phyloP scores from a whole-genome alignment of 371 early-diverging fungal genomes.

The Mucor irregularis region DNA sequence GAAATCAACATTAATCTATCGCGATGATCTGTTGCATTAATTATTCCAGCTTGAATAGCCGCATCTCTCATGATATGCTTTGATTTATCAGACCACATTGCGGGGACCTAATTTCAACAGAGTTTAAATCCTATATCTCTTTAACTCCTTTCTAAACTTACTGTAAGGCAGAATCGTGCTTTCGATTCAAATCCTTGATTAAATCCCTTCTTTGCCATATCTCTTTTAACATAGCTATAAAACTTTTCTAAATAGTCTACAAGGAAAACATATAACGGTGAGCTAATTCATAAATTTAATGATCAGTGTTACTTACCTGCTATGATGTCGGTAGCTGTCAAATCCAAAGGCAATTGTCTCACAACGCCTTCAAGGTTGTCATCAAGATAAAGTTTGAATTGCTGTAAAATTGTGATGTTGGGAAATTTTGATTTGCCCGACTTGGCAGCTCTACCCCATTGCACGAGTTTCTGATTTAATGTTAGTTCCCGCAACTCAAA shows the following conservation, averaged over 20 bases:
- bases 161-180: slow-evolving; percentile 48
- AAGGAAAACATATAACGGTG: neutral
- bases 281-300: neutral
- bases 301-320: slow-evolving; percentile 27
- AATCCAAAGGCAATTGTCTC: slow-evolving; percentile 46
- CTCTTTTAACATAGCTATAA: slow-evolving; percentile 45
- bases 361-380: slow-evolving; percentile 46
- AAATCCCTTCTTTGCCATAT: slow-evolving; percentile 50
- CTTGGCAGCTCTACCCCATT: slow-evolving; percentile 49
- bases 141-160: slow-evolving; percentile 13
- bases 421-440: slow-evolving; percentile 20
- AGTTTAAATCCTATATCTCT: neutral
- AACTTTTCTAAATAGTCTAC: slow-evolving; percentile 54
- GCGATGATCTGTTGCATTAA: slow-evolving; percentile 46
- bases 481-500: too few relatives aligned
- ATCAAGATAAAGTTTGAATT: slow-evolving; percentile 58
- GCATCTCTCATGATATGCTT: slow-evolving; percentile 63
- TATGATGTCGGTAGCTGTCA: slow-evolving; percentile 47
- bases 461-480: slow-evolving; percentile 26
- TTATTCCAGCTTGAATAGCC: slow-evolving; percentile 51
- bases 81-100: slow-evolving; percentile 63
- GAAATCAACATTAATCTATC: slow-evolving; percentile 58
- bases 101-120: slow-evolving; percentile 41
- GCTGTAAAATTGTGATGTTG: slow-evolving; percentile 37
- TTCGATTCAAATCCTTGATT: slow-evolving; percentile 33